phyloP scores from a whole-genome alignment of 148 eudicot species.

The Chenopodium berlandieri region DNA sequence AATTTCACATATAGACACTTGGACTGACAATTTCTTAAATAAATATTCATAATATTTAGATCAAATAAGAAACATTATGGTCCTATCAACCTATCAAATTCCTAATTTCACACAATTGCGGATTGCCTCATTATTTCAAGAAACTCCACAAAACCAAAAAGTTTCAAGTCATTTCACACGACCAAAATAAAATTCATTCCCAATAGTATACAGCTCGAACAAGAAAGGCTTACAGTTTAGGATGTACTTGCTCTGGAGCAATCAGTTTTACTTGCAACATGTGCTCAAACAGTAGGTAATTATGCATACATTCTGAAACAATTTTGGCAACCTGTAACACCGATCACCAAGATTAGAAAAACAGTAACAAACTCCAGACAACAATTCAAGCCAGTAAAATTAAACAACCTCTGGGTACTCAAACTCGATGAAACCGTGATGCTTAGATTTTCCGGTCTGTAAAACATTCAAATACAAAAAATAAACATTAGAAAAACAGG shows the following conservation, averaged over 20 bases:
- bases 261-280: constrained; percentile 77
- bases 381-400: neutral
- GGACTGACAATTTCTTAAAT: neutral
- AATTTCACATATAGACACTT: neutral
- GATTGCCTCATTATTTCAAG: neutral
- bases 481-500: neutral
- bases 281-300: constrained; percentile 81
- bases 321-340: constrained; percentile 77
- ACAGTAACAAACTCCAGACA: neutral
- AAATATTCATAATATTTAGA: no score
- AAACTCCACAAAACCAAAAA: neutral
- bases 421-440: constrained; percentile 88
- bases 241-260: constrained; percentile 77
- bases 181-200: neutral
- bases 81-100: no score
- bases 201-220: neutral
- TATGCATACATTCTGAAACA: constrained; percentile 91
- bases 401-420: constrained; percentile 83
- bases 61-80: no score
- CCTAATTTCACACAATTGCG: neutral
- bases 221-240: constrained; percentile 57
- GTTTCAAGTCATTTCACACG: neutral
- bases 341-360: neutral
- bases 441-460: constrained; percentile 95
- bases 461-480: constrained; percentile 17